phyloP scores from a whole-genome alignment of 805 yeast species.

The Sugiyamaella mastotermitis region DNA sequence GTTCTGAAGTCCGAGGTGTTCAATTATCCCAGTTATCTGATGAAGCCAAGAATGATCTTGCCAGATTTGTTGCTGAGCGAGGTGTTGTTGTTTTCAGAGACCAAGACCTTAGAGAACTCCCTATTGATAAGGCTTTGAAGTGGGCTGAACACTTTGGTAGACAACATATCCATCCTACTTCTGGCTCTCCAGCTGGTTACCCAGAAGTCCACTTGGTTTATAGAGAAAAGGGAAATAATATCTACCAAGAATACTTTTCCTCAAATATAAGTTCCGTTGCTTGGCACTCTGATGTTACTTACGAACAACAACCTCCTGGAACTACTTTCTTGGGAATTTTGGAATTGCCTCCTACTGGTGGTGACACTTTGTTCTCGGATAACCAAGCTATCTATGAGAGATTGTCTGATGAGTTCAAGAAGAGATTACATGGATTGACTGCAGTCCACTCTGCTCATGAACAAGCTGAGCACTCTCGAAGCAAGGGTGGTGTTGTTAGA shows the following conservation, averaged over 20 bases:
- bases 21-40: conserved; percentile 39
- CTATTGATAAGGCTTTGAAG: conserved; percentile 31
- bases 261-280: conserved; percentile 23
- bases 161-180: conserved; percentile 66
- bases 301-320: conserved; percentile 69
- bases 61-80: conserved; percentile 42
- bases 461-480: conserved; percentile 31
- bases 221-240: conserved; percentile 35
- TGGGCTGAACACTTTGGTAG: conserved; percentile 64
- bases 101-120: conserved; percentile 40
- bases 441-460: conserved; percentile 65
- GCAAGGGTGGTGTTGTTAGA: conserved; percentile 39
- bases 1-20: conserved; percentile 45
- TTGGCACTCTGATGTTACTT: conserved; percentile 75
- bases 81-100: conserved; percentile 47
- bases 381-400: conserved; percentile 64
- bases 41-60: conserved; percentile 42
- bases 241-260: conserved; percentile 8
- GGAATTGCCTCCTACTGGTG: conserved; percentile 59
- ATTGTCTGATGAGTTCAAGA: conserved; percentile 58
- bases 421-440: conserved; percentile 52
- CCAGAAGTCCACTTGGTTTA: conserved; percentile 61
- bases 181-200: conserved; percentile 56
- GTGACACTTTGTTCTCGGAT: conserved; percentile 77
- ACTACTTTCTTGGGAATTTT: conserved; percentile 59